Evolutionary conservation across 495 filamentous ascomycete genomes (phyloP), one percentile per base, ranked within the genome.

Genomic region (Aspergillus nanangensis): DNA sequence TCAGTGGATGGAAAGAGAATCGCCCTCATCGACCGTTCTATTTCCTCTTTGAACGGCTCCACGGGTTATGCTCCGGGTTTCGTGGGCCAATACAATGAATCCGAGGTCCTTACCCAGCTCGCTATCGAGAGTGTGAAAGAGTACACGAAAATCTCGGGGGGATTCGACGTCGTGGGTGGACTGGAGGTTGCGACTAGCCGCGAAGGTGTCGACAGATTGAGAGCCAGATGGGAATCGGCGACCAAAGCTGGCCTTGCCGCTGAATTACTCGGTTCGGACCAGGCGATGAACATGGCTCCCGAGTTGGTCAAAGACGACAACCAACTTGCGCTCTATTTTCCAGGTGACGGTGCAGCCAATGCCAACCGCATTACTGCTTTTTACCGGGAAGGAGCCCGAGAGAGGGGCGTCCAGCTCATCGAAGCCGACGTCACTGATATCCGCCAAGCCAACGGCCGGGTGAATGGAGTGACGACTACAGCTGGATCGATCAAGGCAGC

Each of bases 41-140:
- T 64, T 2, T 27, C 52, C 0, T 39, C 43, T 2, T 29, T 53
- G 9, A 38, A 52, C 22, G 62, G 62, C 13, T 65, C 64, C 8
- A 67, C 64, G 0, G 57, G 57, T 17, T 44, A 63, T 44, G 62
- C 64, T 5, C 64, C 64, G 3, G 64, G 61, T 2, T 67, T 65
- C 24, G 56, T 67, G n/a, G 64, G 62, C 29, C 64, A 67, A 29
- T 57, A 61, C 39, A 67, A 67, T 25, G 64, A 65, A 45, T 67
- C 64, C 7, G 38, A 55, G 0, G 56, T 60, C 3, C 37, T 67
- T 29, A 65, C 62, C 2, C 50, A 44, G 3, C 57, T 67, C 5
- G 60, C 64, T 1, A 57, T 60, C 27, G 62, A 65, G 5, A 63
- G 51, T 4, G 62, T 65, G 5, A 51, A 47, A 1, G 62, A 63